Percentiles rank a stretch among this genome's conserved stretches.
These are phyloP conservation scores for Drechslera avenae DNA, from an alignment of 2,329 filamentous ascomycete species.

Conservation along the genomic window DNA sequence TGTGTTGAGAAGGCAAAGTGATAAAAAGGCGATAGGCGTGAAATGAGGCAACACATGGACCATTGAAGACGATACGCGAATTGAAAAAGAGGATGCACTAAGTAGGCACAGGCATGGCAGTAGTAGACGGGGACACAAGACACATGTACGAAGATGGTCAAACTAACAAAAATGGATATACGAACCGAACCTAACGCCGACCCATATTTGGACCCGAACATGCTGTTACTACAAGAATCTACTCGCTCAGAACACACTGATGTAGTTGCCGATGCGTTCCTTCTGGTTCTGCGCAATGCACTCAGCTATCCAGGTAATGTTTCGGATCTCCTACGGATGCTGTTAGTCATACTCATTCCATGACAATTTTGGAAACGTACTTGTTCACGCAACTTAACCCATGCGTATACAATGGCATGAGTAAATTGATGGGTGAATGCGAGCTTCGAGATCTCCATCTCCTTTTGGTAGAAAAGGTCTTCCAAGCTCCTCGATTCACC, in stretches of 20 bases:
- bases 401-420: constrained; percentile 91
- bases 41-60: too few species aligned
- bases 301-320: constrained; percentile 99
- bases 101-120: neutral
- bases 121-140: neutral
- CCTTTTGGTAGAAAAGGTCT: constrained; percentile 98
- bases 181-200: constrained; percentile 37
- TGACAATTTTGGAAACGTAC: constrained; percentile 58
- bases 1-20: too few species aligned
- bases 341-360: constrained; percentile 20
- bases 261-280: constrained; percentile 97
- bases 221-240: constrained; percentile 30
- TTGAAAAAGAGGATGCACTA: neutral
- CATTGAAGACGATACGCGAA: too few species aligned
- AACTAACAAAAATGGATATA: constrained; percentile 36
- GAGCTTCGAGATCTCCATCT: constrained; percentile 97
- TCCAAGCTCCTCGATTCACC: constrained; percentile 88
- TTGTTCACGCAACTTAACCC: constrained; percentile 97
- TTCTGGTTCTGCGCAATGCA: constrained; percentile 99
- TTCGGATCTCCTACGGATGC: constrained; percentile 82
- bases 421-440: constrained; percentile 97
- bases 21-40: too few species aligned
- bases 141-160: constrained; percentile 20
- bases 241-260: constrained; percentile 75
- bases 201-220: constrained; percentile 34